A percentile compares a stretch with the other conserved stretches of the same genome.
Evolutionary conservation across 306 rosid species (phyloP).

Genomic region (Hylodesmum podocarpum): DNA sequence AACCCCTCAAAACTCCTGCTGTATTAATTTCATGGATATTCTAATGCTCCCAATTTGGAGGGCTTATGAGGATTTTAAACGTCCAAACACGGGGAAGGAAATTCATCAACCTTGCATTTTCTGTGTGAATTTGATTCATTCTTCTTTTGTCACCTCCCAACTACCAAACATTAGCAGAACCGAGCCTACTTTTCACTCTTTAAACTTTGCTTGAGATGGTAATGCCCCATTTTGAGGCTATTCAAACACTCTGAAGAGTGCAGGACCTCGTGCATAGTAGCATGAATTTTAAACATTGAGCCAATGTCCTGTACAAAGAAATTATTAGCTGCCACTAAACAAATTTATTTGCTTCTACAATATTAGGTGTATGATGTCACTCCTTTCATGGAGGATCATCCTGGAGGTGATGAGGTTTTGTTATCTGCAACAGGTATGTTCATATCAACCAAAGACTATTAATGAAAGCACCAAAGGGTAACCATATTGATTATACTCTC

Average conservation of each 20-base stretch:
- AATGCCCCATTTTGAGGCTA: neutral
- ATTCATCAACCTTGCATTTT: neutral
- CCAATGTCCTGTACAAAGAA: neutral
- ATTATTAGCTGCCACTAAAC: neutral
- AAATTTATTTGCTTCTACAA: constrained; percentile 9
- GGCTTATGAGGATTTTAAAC: neutral
- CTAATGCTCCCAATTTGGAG: neutral
- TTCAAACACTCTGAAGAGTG: neutral
- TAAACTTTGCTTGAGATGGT: neutral
- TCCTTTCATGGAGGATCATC: constrained; percentile 96
- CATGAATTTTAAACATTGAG: neutral
- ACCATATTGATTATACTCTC: neutral
- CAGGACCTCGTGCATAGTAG: neutral
- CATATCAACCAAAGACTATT: constrained; percentile 2
- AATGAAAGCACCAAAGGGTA: neutral
- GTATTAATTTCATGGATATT: neutral
- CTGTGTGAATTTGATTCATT: neutral
- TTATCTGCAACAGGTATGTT: constrained; percentile 78
- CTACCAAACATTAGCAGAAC: neutral
- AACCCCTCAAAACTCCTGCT: neutral
- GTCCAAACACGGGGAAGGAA: neutral
- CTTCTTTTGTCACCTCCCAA: neutral
- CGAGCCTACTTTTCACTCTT: neutral
- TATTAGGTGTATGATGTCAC: constrained; percentile 84
- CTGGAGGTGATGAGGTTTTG: constrained; percentile 95